Evolutionary conservation across 805 yeast species (phyloP), one percentile per base, ranked within the genome.

Genomic region (Metschnikowia arizonensis): DNA sequence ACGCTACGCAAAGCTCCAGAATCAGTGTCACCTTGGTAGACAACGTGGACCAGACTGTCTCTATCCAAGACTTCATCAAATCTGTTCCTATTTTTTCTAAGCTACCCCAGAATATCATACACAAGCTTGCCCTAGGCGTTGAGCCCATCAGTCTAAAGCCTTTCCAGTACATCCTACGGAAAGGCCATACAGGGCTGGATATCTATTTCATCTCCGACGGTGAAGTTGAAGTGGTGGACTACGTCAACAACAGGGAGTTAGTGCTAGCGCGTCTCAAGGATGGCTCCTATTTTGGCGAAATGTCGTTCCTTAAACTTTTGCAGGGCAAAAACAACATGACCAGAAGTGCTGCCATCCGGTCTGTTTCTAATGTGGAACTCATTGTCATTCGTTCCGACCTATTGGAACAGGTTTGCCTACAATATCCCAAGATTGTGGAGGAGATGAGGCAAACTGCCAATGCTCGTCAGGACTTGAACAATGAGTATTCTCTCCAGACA

Each of bases 221-320:
- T 8, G 83, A 79, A 53, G 86, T 83, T 4, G 90, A 85, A 58
- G 87, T 83, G 0, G 47, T 83, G 7, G 79, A 64, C 45, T 41
- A 40, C 29, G 36, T 32, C 25, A n/a, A 23, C 31, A 42, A 43
- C 28, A 63, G 65, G 15, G 78, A 74, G 42, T 62, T 64, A 29
- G 66, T 74, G 1, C 59, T 80, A 31, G 88, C 86, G 3, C 70
- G 87, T 46, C 64, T 85, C 21, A 73, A 78, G 2, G 63, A 78
- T 12, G 87, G 85, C 17, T 74, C 81, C 28, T 83, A 82, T 62
- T 83, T 85, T 64, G 93, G 93, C 18, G 91, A 84, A 60, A 81
- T 84, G 82, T 77, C 87, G 0, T 85, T 84, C 53, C 62, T 85
- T 33, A 66, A 78, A 3, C 71, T 72, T 10, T 55, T 81, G 17